phyloP scores from a whole-genome alignment of 2,329 filamentous ascomycete genomes.

The Trichocomaceae sp. region DNA sequence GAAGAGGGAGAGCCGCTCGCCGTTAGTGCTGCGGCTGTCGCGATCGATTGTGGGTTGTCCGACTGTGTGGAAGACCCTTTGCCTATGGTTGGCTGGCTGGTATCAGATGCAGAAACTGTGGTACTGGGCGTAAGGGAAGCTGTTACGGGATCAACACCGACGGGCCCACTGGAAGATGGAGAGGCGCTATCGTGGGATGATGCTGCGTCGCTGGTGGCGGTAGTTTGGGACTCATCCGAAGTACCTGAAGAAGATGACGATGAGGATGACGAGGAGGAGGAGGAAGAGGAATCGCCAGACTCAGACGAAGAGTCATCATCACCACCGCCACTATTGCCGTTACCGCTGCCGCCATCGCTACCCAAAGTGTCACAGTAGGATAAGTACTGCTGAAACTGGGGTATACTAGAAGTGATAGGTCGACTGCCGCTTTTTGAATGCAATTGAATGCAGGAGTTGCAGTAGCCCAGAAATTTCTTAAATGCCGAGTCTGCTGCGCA shows the following conservation, averaged over 20 bases:
- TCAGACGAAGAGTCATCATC: neutral
- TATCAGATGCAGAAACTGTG: neutral
- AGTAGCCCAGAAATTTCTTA: constrained; percentile 1
- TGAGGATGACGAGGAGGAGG: neutral
- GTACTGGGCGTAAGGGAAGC: neutral
- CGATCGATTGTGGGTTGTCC: neutral
- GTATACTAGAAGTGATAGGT: neutral
- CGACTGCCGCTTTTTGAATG: neutral
- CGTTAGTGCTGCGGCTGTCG: neutral
- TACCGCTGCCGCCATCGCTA: neutral
- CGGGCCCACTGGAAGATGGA: neutral
- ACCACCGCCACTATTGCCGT: too few species aligned
- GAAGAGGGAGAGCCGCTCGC: neutral
- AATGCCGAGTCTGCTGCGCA: constrained; percentile 16
- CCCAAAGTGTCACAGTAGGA: constrained; percentile 11
- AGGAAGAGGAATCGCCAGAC: neutral
- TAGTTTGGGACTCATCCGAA: neutral
- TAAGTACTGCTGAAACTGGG: constrained; percentile 13
- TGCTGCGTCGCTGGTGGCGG: neutral
- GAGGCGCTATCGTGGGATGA: neutral
- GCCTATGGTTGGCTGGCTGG: neutral
- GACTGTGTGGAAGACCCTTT: neutral
- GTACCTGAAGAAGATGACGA: neutral
- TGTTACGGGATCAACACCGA: neutral
- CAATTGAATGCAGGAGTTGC: constrained; percentile 8